A percentile compares a stretch with the other conserved stretches of the same genome.
Evolutionary conservation across 164 flowering plant species (phyloP).

Genomic region (Saururus chinensis): DNA sequence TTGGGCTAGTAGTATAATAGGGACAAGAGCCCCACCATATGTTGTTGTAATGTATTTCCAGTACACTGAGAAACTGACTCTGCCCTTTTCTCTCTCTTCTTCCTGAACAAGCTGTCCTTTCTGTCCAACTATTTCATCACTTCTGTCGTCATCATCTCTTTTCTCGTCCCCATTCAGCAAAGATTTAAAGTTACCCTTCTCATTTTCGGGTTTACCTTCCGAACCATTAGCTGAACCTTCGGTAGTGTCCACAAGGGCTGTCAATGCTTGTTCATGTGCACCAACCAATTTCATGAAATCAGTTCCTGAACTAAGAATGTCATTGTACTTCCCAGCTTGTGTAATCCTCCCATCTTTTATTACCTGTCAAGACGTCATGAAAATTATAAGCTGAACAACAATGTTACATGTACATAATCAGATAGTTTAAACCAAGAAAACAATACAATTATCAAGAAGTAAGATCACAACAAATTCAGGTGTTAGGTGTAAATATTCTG

Average conservation of each 20-base stretch:
- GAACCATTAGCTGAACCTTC: constrained; percentile 7
- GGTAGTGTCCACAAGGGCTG: constrained; percentile 21
- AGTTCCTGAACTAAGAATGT: constrained; percentile 57
- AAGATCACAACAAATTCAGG: too few relatives aligned
- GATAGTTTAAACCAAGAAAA: too few relatives aligned
- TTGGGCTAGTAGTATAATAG: constrained; percentile 52
- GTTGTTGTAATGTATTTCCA: constrained; percentile 70
- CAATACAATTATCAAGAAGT: too few relatives aligned
- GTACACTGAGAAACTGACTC: constrained; percentile 65
- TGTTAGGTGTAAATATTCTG: not conserved
- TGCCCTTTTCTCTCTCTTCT: constrained; percentile 94
- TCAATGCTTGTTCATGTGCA: constrained; percentile 69
- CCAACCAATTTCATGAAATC: constrained; percentile 89
- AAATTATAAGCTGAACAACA: not conserved
- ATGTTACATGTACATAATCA: too few relatives aligned
- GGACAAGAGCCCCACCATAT: constrained; percentile 70
- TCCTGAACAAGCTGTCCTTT: constrained; percentile 78
- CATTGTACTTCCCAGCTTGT: constrained; percentile 76
- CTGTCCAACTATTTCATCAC: constrained; percentile 25
- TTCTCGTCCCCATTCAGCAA: constrained; percentile 13
- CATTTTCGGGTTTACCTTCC: constrained; percentile 7
- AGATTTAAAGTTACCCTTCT: not conserved
- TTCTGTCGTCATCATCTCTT: constrained; percentile 16
- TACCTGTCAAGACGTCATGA: constrained; percentile 27
- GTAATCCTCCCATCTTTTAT: constrained; percentile 74